Evolutionary conservation across 495 filamentous ascomycete genomes (phyloP).

Genomic region (Podospora pseudoanserina): DNA sequence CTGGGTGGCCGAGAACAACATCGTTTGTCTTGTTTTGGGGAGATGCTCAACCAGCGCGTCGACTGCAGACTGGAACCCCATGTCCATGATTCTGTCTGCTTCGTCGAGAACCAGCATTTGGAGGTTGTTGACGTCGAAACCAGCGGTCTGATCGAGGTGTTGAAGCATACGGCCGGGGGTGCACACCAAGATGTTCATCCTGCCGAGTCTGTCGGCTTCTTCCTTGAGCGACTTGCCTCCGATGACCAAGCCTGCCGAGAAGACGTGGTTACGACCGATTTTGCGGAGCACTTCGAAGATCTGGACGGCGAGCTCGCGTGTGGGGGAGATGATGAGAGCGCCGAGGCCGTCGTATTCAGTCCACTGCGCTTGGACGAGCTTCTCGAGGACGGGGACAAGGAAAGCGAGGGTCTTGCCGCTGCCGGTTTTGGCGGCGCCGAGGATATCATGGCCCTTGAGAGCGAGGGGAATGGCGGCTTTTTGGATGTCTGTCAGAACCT

Average conservation of each 20-base stretch:
- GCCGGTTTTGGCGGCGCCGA: constrained; percentile 95
- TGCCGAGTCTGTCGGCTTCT: constrained; percentile 76
- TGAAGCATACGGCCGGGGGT: constrained; percentile 94
- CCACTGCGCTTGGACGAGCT: constrained; percentile 88
- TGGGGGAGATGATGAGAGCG: constrained; percentile 89
- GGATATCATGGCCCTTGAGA: constrained; percentile 81
- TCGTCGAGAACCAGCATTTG: constrained; percentile 95
- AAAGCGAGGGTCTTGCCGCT: constrained; percentile 97
- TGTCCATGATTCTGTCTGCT: constrained; percentile 94
- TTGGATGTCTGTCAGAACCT: constrained; percentile 88
- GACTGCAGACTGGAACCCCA: constrained; percentile 89
- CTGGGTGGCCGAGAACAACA: constrained; percentile 95
- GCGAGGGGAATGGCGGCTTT: constrained; percentile 77
- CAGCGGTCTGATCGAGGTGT: constrained; percentile 90
- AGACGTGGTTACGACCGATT: constrained; percentile 82
- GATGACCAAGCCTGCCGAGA: constrained; percentile 91
- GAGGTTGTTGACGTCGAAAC: constrained; percentile 83
- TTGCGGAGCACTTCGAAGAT: constrained; percentile 95
- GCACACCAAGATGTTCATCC: constrained; percentile 98
- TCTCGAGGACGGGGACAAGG: constrained; percentile 86
- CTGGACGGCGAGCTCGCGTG: constrained; percentile 90
- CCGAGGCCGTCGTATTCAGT: constrained; percentile 87
- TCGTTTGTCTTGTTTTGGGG: constrained; percentile 79
- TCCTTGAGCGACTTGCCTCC: constrained; percentile 90
- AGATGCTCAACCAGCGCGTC: constrained; percentile 94